These are phyloP conservation scores for Venturia effusa DNA, from an alignment of 2,329 filamentous ascomycete genomes.

Conservation along the genomic window DNA sequence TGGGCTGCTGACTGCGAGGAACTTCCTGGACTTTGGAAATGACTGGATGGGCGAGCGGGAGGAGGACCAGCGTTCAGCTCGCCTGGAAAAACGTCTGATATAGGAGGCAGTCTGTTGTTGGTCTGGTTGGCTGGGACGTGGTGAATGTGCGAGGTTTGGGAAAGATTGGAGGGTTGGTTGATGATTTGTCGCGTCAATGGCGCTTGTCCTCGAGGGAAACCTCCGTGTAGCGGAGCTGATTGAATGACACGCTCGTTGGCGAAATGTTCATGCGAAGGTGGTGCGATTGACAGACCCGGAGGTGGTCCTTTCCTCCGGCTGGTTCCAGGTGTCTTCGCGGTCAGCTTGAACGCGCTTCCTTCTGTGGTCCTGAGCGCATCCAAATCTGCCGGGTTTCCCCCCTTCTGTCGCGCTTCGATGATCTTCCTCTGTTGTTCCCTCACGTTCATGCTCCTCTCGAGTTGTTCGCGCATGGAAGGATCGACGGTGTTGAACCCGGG, in stretches of 20 bases:
- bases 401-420: conserved; percentile 83
- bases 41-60: conserved; percentile 22
- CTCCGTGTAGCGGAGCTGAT: conserved; percentile 87
- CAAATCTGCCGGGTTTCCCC: conserved; percentile 4
- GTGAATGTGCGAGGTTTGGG: conserved; percentile 80
- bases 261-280: conserved; percentile 84
- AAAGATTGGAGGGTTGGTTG: conserved; percentile 73
- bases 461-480: conserved; percentile 89
- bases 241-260: conserved; percentile 92
- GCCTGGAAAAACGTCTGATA: conserved; percentile 73
- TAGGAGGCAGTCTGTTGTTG: conserved; percentile 82
- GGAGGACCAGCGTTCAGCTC: conserved; percentile 18
- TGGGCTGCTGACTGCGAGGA: conserved; percentile 49
- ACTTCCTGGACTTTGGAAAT: conserved; percentile 52
- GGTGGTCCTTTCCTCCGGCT: conserved; percentile 67
- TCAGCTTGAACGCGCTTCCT: conserved; percentile 31
- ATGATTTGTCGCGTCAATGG: conserved; percentile 53
- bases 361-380: conserved; percentile 18
- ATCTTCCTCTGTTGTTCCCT: conserved; percentile 89
- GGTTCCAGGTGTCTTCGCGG: conserved; percentile 59
- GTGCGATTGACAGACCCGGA: conserved; percentile 86
- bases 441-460: conserved; percentile 88
- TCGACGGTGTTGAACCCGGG: conserved; percentile 95
- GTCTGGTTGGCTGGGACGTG: conserved; percentile 82
- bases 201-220: conserved; percentile 52